Evolutionary conservation across 148 eudicot genomes (phyloP), one percentile per base, ranked within the genome.

Genomic region (Rhododendron williamsianum): DNA sequence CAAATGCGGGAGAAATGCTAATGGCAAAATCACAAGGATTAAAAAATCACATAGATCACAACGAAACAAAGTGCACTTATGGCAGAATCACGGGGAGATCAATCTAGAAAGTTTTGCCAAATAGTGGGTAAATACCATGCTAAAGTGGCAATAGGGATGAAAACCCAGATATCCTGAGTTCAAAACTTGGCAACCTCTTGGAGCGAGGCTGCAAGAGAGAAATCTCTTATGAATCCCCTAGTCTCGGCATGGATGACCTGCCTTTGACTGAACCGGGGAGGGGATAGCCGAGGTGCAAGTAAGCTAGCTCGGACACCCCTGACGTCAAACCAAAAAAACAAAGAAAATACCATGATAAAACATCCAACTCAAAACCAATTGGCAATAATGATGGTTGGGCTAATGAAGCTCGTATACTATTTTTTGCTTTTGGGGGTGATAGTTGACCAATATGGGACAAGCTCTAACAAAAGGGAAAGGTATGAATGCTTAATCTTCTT

Each of bases 11-110:
- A 69, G 18, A 69, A 69, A 0, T 11, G 12, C 74, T 69, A 69
- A 63, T 63, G 11, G 60, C 60, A 54, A 4, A 16, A 54, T 15
- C 60, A 54, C 23, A 54, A 7, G 60, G 60, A 15, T 16, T 15
- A 54, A 49, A 85, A 43, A 83, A 33, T 74, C 43, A 84, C 43
- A 76, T 45, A 73, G 46, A 69, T 86, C 73, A 84, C 51, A 33
- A 45, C 33, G 67, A 48, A 27, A n/a, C 54, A 81, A 18, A 52
- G 9, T 12, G 74, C 74, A 69, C 4, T 69, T 25, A 27, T 11
- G 11, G 15, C 74, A 25, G 5, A 69, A 69, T 69, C 33, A 67
- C 3, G 3, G 35, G 33, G 73, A 67, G 35, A 25, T 9, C 73
- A 25, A 65, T 65, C 72, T 8, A 65, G 33, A 25, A n/a, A 11